Evolutionary conservation across 306 rosid genomes (phyloP), one percentile per base, ranked within the genome.

Genomic region (Benincasa hispida): DNA sequence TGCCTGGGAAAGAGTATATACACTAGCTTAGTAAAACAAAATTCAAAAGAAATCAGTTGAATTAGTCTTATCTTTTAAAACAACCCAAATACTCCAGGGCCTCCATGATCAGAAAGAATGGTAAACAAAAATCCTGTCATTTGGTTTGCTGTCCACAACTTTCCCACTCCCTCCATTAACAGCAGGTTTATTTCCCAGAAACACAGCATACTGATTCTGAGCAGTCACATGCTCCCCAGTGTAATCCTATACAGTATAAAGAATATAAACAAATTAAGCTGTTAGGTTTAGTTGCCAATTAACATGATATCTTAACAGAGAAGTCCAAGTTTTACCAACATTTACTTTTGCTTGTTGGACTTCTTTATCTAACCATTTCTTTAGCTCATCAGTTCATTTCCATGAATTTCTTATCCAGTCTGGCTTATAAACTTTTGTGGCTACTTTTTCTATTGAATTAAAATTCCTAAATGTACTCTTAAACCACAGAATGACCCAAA

Each of bases 91-190:
- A 94, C 96, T 69, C 99, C 99, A 0, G 99, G 95, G 76, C 99
- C 99, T 35, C 97, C 97, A 76, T 94, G 99, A 82, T 94, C 99
- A 0, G 96, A n/a, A n/a, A n/a, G n/a, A 85, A 85, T 94, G 92
- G 75, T 77, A 94, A 6, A 94, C 53, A 74, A 90, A 94, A 82
- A 92, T 90, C 78, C 96, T 83, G 74, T 94, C 99, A 15, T 89
- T 83, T 6, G 93, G 77, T 81, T 92, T 89, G 88, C 99, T 92
- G 32, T 84, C 79, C 37, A 94, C 84, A 6, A 94, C 96, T 66
- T 91, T 94, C 45, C 98, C 98, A 73, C 93, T 94, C 74, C 98
- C 98, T 62, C 98, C 98, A 75, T 76, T 87, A 24, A 91, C 79
- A 50, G 87, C 90, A 41, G 75, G 85, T 83, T 87, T 90, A 80